Percentiles rank a stretch among this genome's conserved stretches.
Evolutionary conservation across 2,329 filamentous ascomycete genomes (phyloP).

Genomic region (Stenocarpella maydis): DNA sequence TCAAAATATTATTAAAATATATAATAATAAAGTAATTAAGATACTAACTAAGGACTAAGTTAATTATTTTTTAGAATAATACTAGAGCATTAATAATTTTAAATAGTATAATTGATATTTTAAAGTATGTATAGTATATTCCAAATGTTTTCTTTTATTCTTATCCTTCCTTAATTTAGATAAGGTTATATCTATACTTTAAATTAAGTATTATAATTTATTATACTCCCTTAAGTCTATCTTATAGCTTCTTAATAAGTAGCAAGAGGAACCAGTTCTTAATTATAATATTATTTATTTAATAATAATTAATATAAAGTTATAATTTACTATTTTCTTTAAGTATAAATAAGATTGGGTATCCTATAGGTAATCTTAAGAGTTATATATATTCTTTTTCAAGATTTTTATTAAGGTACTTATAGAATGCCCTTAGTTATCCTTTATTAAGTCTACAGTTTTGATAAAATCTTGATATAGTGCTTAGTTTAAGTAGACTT

Average conservation of each 20-base stretch:
- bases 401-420: neutral
- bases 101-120: neutral
- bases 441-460: no score
- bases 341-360: no score
- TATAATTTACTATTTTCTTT: neutral
- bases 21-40: no score
- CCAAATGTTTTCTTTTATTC: conserved; percentile 10
- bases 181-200: neutral
- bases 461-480: no score
- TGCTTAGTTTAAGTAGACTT: no score
- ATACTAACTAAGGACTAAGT: neutral
- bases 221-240: neutral
- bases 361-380: no score
- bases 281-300: conserved; percentile 13
- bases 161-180: neutral
- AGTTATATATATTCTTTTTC: neutral
- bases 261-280: neutral
- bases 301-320: conserved; percentile 7
- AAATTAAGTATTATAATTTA: neutral
- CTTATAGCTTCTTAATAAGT: neutral
- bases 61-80: neutral
- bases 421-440: neutral
- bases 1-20: neutral
- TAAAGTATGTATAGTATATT: neutral
- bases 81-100: neutral